Evolutionary conservation across 2,329 filamentous ascomycete species (phyloP).

Genomic region (Penicillium frequentans): DNA sequence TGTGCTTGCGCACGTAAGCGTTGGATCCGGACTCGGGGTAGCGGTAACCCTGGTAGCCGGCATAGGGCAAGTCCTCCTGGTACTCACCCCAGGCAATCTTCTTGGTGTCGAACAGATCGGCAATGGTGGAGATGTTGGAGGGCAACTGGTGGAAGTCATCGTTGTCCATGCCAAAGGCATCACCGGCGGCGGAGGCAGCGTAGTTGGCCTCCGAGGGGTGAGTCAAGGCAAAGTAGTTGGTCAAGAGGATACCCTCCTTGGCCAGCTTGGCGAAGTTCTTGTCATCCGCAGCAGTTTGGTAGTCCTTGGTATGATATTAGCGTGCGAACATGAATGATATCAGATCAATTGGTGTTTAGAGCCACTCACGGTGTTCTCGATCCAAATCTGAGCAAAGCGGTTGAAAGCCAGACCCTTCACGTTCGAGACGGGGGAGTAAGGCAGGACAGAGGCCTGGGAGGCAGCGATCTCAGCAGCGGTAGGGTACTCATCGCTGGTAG

Average conservation of each 20-base stretch:
- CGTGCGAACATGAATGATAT: background rate
- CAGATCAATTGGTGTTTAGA: background rate
- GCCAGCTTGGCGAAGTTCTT: slow-evolving; percentile 35
- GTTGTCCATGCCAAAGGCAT: slow-evolving; percentile 71
- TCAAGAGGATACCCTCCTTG: slow-evolving; percentile 59
- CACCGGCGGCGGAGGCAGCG: slow-evolving; percentile 64
- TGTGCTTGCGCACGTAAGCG: slow-evolving; percentile 83
- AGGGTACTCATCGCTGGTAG: slow-evolving; percentile 23
- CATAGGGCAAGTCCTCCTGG: slow-evolving; percentile 75
- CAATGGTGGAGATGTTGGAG: slow-evolving; percentile 64
- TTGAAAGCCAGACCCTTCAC: slow-evolving; percentile 73
- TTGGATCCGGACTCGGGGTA: slow-evolving; percentile 67
- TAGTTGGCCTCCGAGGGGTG: slow-evolving; percentile 80
- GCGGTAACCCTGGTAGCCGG: slow-evolving; percentile 66
- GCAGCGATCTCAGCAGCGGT: slow-evolving; percentile 29
- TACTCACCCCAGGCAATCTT: slow-evolving; percentile 70
- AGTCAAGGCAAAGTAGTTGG: slow-evolving; percentile 62
- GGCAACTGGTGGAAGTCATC: slow-evolving; percentile 63
- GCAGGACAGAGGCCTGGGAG: slow-evolving; percentile 58
- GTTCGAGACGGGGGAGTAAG: slow-evolving; percentile 61
- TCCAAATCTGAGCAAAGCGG: slow-evolving; percentile 70
- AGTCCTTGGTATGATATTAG: slow-evolving; percentile 43
- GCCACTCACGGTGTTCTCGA: slow-evolving; percentile 67
- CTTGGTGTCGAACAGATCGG: slow-evolving; percentile 66
- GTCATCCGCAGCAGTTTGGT: slow-evolving; percentile 63